Conservation (phyloP, 1,284 basidiomycete genomes). For the Schizophyllum amplum region DNA sequence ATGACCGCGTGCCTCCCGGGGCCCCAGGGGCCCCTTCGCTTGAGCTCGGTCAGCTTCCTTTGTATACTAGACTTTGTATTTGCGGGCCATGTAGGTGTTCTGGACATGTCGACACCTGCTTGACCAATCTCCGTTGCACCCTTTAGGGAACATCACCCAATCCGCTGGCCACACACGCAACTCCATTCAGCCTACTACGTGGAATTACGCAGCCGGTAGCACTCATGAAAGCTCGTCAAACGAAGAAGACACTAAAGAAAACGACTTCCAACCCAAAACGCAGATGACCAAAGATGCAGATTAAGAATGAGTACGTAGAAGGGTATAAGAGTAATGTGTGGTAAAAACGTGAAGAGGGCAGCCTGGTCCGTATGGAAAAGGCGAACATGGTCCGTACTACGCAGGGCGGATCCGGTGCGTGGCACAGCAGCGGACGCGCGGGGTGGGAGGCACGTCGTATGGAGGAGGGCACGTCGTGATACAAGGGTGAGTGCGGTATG, state of each 20-base stretch:
- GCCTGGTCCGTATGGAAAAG: too few relatives aligned
- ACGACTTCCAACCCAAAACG: background rate
- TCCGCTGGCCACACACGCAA: background rate
- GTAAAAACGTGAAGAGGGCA: too few relatives aligned
- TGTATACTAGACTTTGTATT: background rate
- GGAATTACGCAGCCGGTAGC: too few relatives aligned
- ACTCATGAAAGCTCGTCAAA: conserved; percentile 15
- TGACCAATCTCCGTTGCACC: background rate
- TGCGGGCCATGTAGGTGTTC: too few relatives aligned
- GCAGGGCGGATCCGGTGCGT: too few relatives aligned
- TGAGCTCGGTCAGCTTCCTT: too few relatives aligned
- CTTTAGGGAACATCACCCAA: background rate
- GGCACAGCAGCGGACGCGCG: too few relatives aligned
- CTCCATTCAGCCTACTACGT: background rate
- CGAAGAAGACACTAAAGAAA: conserved; percentile 13
- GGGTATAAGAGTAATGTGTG: too few relatives aligned
- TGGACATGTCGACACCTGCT: too few relatives aligned
- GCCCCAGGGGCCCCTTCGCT: too few relatives aligned
- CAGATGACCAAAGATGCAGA: background rate
- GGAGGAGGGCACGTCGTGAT: background rate
- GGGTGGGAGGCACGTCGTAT: background rate
- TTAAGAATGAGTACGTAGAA: background rate
- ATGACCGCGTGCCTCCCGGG: too few relatives aligned
- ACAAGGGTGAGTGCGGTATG: background rate
- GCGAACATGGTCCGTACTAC: too few relatives aligned